These are phyloP conservation scores for Astrephomene gubernaculifera DNA, from an alignment of 139 green algal species.

Conservation along the genomic window DNA sequence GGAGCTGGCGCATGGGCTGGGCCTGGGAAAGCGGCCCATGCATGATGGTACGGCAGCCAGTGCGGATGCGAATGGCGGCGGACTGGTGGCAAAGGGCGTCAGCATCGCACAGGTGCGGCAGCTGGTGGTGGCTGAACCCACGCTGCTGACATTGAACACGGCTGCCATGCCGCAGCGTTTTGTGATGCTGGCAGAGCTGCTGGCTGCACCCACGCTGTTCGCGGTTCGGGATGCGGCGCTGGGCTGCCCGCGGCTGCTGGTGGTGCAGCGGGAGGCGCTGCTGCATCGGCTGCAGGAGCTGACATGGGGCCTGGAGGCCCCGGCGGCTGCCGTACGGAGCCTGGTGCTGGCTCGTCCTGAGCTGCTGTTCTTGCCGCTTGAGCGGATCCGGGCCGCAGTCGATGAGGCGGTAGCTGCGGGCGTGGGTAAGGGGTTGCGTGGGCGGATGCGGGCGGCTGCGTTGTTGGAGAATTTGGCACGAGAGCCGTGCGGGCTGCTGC, in stretches of 20 bases:
- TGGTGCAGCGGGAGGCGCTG: not conserved
- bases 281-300: constrained; percentile 21
- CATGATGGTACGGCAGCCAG: not conserved
- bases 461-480: not conserved
- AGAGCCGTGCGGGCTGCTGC: constrained; percentile 2
- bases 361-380: not conserved
- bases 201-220: not conserved
- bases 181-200: not conserved
- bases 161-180: not conserved
- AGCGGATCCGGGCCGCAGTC: not conserved
- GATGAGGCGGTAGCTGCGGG: not conserved
- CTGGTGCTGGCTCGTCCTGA: constrained; percentile 12
- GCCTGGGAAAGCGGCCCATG: not conserved
- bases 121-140: constrained; percentile 14
- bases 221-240: not conserved
- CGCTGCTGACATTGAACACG: constrained; percentile 25
- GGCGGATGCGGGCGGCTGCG: not conserved
- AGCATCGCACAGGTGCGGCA: not conserved
- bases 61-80: not conserved
- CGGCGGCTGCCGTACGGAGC: not conserved
- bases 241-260: not conserved
- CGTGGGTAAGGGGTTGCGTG: not conserved
- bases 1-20: not conserved
- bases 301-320: not conserved
- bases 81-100: not conserved